A percentile compares a stretch with the other conserved stretches of the same genome.
Conservation (phyloP, 768 basidiomycete genomes). For the Podaxis sp. region DNA sequence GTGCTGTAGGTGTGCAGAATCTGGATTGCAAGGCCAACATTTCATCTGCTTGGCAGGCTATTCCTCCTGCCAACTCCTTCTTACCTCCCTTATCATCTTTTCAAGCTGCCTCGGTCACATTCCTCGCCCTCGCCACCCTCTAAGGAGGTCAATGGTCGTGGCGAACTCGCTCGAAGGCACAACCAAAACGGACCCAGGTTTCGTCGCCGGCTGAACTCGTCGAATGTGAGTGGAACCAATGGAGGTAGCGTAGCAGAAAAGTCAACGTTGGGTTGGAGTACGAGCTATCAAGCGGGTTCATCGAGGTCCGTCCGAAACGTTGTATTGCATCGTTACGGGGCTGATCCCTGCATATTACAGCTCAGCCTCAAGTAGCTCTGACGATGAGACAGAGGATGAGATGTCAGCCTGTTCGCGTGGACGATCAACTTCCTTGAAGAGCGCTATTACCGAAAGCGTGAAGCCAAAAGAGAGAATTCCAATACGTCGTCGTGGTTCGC, state of each 20-base stretch:
- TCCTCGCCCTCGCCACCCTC: constrained; percentile 75
- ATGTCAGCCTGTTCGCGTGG: constrained; percentile 35
- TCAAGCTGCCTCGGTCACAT: constrained; percentile 75
- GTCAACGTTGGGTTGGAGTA: constrained; percentile 65
- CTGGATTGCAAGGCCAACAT: not conserved
- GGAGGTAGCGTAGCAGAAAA: constrained; percentile 10
- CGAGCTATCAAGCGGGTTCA: constrained; percentile 83
- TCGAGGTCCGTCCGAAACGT: constrained; percentile 50
- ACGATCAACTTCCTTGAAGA: constrained; percentile 28
- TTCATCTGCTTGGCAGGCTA: constrained; percentile 12
- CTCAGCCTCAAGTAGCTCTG: constrained; percentile 47
- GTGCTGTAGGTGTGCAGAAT: not conserved
- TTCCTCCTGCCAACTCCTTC: not conserved
- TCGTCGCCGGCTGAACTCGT: constrained; percentile 32
- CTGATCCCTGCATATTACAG: constrained; percentile 22
- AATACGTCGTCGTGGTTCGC: constrained; percentile 21
- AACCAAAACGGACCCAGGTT: constrained; percentile 28
- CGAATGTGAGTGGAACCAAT: constrained; percentile 4
- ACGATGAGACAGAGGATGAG: constrained; percentile 58
- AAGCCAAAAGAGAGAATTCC: constrained; percentile 18
- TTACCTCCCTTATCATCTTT: constrained; percentile 7
- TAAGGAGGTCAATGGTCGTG: constrained; percentile 46
- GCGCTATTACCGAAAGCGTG: not conserved
- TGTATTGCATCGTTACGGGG: not conserved
- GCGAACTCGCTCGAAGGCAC: constrained; percentile 39